A percentile compares a stretch with the other conserved stretches of the same genome.
Conservation (phyloP, 108 stramenopile species). For the Stephanodiscus triporus region DNA sequence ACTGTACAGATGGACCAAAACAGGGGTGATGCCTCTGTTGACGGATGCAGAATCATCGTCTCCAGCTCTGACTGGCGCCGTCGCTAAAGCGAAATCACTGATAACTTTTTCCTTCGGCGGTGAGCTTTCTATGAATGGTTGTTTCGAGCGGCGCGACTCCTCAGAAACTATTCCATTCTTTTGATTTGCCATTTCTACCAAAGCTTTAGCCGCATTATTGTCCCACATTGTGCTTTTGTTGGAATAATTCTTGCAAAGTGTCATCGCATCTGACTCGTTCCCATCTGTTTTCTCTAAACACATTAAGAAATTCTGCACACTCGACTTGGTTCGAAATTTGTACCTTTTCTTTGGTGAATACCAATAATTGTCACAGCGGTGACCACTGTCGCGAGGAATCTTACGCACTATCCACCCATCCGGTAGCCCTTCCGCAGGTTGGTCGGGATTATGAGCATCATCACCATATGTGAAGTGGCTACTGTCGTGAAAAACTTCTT, state of each 20-base stretch:
- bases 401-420: background rate
- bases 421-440: slow-evolving; percentile 5
- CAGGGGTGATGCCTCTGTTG: background rate
- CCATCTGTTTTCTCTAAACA: background rate
- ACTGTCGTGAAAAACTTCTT: background rate
- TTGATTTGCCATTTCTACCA: background rate
- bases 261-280: background rate
- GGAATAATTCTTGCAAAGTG: background rate
- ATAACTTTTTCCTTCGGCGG: background rate
- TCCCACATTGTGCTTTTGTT: background rate
- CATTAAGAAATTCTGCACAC: background rate
- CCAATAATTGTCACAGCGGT: background rate
- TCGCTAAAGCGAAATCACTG: background rate
- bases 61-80: background rate
- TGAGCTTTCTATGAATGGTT: too few species aligned
- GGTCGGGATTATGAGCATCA: background rate
- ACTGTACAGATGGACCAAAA: background rate
- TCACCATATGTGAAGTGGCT: background rate
- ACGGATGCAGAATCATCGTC: background rate
- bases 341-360: background rate
- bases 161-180: background rate
- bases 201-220: background rate
- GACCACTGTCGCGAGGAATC: background rate
- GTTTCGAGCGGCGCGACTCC: background rate
- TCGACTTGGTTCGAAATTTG: background rate